Evolutionary conservation across 2,329 filamentous ascomycete species (phyloP).

Genomic region (Fusarium sp.): DNA sequence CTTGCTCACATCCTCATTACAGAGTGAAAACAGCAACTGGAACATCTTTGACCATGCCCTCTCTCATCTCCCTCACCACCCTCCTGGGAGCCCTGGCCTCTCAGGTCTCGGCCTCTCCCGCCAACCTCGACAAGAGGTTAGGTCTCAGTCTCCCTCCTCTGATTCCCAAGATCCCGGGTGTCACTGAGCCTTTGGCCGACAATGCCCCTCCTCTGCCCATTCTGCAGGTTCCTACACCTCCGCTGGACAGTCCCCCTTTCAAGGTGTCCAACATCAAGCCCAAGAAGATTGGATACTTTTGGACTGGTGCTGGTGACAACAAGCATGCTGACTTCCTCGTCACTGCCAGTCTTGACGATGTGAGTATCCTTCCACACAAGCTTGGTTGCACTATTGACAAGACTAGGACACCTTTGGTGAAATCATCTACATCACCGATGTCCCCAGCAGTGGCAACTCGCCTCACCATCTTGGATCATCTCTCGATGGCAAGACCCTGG

Average conservation of each 20-base stretch:
- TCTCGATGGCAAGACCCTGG: slow-evolving; percentile 67
- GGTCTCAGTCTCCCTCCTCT: slow-evolving; percentile 62
- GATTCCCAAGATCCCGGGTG: slow-evolving; percentile 69
- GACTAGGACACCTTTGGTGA: slow-evolving; percentile 69
- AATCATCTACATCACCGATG: slow-evolving; percentile 68
- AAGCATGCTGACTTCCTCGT: slow-evolving; percentile 70
- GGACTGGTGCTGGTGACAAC: slow-evolving; percentile 71
- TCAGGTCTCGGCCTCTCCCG: slow-evolving; percentile 27
- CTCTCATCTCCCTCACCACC: slow-evolving; percentile 32
- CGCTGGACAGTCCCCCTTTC: slow-evolving; percentile 66
- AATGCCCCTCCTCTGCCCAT: slow-evolving; percentile 67
- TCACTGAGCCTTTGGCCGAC: slow-evolving; percentile 66
- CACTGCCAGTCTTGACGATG: slow-evolving; percentile 69
- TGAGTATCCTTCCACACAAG: slow-evolving; percentile 37
- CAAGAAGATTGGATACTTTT: slow-evolving; percentile 76
- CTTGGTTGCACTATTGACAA: neutral
- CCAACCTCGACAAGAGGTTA: slow-evolving; percentile 21
- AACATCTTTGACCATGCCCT: slow-evolving; percentile 28
- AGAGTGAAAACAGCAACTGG: slow-evolving; percentile 1
- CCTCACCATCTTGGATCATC: slow-evolving; percentile 70
- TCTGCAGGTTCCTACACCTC: slow-evolving; percentile 69
- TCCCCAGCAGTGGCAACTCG: slow-evolving; percentile 69
- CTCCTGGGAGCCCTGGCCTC: slow-evolving; percentile 32
- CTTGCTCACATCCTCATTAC: slow-evolving; percentile 23
- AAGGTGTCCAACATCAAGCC: slow-evolving; percentile 66